phyloP scores from a whole-genome alignment of 2,329 filamentous ascomycete genomes.

The Xylariaceae sp. region DNA sequence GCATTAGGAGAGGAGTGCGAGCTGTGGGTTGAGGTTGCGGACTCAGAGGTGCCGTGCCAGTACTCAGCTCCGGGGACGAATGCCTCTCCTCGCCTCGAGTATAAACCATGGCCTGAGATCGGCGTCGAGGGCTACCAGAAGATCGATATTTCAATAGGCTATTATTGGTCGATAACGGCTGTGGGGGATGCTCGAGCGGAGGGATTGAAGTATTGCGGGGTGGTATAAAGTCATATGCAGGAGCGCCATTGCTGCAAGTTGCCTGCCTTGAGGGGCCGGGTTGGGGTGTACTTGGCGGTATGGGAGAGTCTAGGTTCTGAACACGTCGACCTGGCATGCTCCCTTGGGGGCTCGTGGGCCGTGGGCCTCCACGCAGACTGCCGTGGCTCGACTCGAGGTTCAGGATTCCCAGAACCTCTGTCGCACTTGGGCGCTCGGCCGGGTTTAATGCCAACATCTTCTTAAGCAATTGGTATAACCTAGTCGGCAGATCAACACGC shows the following conservation, averaged over 20 bases:
- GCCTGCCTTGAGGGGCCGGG: slow-evolving; percentile 35
- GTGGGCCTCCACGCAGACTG: slow-evolving; percentile 33
- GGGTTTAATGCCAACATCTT: slow-evolving; percentile 74
- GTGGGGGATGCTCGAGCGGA: slow-evolving; percentile 26
- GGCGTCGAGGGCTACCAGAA: slow-evolving; percentile 29
- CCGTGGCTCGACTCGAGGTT: slow-evolving; percentile 57
- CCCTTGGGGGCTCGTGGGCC: slow-evolving; percentile 36
- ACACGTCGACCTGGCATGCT: slow-evolving; percentile 44
- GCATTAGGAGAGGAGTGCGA: slow-evolving; percentile 42
- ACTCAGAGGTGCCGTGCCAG: slow-evolving; percentile 20
- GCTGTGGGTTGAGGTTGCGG: slow-evolving; percentile 17
- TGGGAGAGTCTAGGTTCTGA: slow-evolving; percentile 52
- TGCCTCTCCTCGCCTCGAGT: slow-evolving; percentile 40
- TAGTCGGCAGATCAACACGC: slow-evolving; percentile 76
- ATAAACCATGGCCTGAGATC: slow-evolving; percentile 36
- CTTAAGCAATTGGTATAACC: slow-evolving; percentile 80
- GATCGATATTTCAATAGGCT: slow-evolving; percentile 32
- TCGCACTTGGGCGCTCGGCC: slow-evolving; percentile 71
- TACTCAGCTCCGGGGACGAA: slow-evolving; percentile 31
- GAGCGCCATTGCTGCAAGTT: slow-evolving; percentile 15
- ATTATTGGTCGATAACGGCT: slow-evolving; percentile 28
- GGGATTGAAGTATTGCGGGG: slow-evolving; percentile 28
- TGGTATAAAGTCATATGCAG: slow-evolving; percentile 23
- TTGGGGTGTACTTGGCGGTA: slow-evolving; percentile 44
- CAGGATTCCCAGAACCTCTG: slow-evolving; percentile 76